Evolutionary conservation across 306 rosid species (phyloP).

Genomic region (Inga laurina): DNA sequence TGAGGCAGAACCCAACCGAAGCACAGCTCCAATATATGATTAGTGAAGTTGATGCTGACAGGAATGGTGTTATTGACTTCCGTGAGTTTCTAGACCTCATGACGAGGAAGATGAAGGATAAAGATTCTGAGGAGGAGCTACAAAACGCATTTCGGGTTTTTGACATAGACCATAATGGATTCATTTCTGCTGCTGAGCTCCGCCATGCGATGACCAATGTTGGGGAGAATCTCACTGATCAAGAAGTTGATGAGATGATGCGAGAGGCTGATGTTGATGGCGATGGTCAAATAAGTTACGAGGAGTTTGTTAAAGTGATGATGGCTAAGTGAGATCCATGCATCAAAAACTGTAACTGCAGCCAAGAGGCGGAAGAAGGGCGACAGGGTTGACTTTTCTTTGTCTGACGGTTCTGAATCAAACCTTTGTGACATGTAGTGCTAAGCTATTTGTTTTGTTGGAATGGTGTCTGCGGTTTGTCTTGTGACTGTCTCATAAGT

Average conservation of each 20-base stretch:
- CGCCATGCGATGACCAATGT: constrained; percentile 93
- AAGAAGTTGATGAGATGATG: constrained; percentile 87
- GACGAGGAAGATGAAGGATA: constrained; percentile 69
- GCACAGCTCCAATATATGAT: constrained; percentile 70
- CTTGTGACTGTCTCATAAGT: constrained; percentile 33
- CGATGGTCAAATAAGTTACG: constrained; percentile 86
- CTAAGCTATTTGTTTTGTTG: constrained; percentile 25
- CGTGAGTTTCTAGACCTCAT: constrained; percentile 63
- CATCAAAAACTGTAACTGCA: constrained; percentile 12
- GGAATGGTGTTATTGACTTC: constrained; percentile 63
- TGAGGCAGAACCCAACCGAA: constrained; percentile 68
- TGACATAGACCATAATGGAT: constrained; percentile 85
- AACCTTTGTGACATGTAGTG: constrained; percentile 26
- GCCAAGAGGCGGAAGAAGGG: background rate
- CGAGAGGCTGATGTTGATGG: constrained; percentile 87
- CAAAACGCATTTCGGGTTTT: constrained; percentile 83
- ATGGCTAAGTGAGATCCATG: constrained; percentile 68
- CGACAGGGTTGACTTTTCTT: constrained; percentile 37
- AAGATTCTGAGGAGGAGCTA: constrained; percentile 87
- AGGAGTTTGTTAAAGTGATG: constrained; percentile 85
- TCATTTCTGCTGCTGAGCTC: constrained; percentile 88
- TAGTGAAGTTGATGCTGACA: constrained; percentile 65
- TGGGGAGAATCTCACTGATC: constrained; percentile 85
- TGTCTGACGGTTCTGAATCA: constrained; percentile 38
- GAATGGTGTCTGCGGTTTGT: constrained; percentile 36